These are phyloP conservation scores for Aristolochia californica DNA, from an alignment of 164 flowering plant genomes.

Conservation along the genomic window DNA sequence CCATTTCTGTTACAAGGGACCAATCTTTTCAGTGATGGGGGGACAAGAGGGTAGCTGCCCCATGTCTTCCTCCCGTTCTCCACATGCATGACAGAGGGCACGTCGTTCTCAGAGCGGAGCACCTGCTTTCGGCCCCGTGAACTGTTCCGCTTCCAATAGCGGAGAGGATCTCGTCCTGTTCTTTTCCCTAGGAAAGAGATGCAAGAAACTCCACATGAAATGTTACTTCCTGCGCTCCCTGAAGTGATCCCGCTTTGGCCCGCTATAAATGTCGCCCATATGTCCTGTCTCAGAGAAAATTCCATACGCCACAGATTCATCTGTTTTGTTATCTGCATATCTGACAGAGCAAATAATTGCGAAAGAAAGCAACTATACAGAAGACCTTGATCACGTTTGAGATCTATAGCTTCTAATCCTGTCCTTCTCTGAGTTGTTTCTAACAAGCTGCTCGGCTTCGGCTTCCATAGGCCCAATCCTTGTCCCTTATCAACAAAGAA, in stretches of 20 bases:
- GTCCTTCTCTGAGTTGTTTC: background rate
- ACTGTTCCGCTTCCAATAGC: background rate
- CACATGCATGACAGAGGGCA: constrained; percentile 14
- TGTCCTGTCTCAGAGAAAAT: too few relatives aligned
- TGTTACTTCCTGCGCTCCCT: too few relatives aligned
- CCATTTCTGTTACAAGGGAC: background rate
- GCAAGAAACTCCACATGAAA: too few relatives aligned
- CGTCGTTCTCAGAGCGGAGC: constrained; percentile 2
- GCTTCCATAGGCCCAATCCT: too few relatives aligned
- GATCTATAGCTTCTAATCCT: background rate
- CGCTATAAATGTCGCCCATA: too few relatives aligned
- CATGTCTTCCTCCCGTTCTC: constrained; percentile 3
- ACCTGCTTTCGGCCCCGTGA: constrained; percentile 6
- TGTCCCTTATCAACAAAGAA: too few relatives aligned
- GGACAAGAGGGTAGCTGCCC: constrained; percentile 10
- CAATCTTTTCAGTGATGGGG: background rate
- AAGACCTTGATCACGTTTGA: background rate
- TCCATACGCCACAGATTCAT: too few relatives aligned
- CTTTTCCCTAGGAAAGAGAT: background rate
- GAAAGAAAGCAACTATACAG: background rate
- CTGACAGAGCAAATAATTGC: background rate
- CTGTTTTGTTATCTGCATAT: background rate
- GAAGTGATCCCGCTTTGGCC: too few relatives aligned
- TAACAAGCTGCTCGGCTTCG: too few relatives aligned
- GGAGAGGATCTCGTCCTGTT: background rate